Evolutionary conservation across 768 basidiomycete genomes (phyloP).

Genomic region (Collybiopsis luxurians): DNA sequence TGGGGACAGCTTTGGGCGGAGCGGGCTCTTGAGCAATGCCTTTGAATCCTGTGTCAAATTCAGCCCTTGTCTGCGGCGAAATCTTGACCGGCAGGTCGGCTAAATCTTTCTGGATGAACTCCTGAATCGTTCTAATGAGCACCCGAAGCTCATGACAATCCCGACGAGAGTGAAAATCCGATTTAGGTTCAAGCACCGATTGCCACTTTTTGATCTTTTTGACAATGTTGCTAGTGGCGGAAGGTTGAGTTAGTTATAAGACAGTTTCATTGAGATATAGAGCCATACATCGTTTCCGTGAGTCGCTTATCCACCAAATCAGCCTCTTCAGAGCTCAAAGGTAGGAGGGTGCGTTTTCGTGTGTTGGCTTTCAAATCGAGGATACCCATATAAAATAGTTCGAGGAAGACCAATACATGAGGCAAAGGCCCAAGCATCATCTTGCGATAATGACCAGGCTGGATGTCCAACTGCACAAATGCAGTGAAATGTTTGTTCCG

Average conservation of each 20-base stretch:
- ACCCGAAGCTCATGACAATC: not conserved
- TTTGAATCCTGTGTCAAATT: conserved; percentile 1
- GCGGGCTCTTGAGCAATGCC: conserved; percentile 8
- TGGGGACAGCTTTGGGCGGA: conserved; percentile 7
- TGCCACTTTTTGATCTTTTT: conserved; percentile 2
- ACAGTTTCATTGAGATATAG: not conserved
- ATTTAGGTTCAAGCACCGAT: not conserved
- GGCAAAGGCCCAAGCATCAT: conserved; percentile 11
- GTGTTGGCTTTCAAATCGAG: not conserved
- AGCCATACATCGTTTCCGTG: not conserved
- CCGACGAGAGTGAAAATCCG: not conserved
- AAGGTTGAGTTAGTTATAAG: not conserved
- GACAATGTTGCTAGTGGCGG: not conserved
- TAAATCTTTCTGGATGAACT: not conserved
- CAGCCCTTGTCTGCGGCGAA: not conserved
- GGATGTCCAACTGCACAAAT: not conserved
- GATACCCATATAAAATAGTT: not conserved
- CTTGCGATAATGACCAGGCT: conserved; percentile 1
- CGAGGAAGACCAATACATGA: not conserved
- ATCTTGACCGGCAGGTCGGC: not conserved
- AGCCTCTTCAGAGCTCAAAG: not conserved
- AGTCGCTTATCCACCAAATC: not conserved
- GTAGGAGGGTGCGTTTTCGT: not conserved
- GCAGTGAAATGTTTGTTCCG: conserved; percentile 2
- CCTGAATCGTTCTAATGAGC: not conserved